Conservation (phyloP, 2,329 filamentous ascomycete genomes). For the Teratosphaeria zuluensis region DNA sequence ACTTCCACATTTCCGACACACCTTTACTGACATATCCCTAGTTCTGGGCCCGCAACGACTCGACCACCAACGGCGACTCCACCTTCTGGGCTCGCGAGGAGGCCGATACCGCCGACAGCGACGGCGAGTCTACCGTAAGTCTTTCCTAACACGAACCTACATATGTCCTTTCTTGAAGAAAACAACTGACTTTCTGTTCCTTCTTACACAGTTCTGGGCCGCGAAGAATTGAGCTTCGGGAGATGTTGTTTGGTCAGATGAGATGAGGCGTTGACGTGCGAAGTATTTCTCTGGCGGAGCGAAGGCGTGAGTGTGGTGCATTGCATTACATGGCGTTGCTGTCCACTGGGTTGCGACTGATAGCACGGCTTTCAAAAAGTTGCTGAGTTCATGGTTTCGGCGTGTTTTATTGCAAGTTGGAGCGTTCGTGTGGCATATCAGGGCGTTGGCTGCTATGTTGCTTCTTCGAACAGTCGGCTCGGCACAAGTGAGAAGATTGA, state of each 20-base stretch:
- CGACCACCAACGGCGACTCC: neutral
- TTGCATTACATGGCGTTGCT: too few species aligned
- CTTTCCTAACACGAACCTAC: too few species aligned
- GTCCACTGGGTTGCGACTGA: too few species aligned
- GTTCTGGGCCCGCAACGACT: neutral
- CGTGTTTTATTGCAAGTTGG: too few species aligned
- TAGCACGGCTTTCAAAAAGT: neutral
- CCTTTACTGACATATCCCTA: neutral
- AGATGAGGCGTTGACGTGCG: too few species aligned
- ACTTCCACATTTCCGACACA: neutral
- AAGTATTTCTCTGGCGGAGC: too few species aligned
- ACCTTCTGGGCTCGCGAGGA: neutral
- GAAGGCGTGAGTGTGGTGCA: too few species aligned
- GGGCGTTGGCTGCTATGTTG: neutral
- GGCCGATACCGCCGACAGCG: neutral
- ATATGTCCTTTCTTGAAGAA: too few species aligned
- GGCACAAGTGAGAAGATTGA: neutral
- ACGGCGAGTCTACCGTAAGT: neutral
- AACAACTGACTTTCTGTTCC: too few species aligned
- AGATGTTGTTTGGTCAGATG: too few species aligned
- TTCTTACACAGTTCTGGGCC: too few species aligned
- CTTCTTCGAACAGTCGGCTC: neutral
- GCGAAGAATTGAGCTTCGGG: too few species aligned
- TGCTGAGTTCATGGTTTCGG: neutral
- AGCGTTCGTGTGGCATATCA: neutral